These are phyloP conservation scores for Cordyceps tenuipes DNA, from an alignment of 2,329 filamentous ascomycete genomes.

Conservation along the genomic window DNA sequence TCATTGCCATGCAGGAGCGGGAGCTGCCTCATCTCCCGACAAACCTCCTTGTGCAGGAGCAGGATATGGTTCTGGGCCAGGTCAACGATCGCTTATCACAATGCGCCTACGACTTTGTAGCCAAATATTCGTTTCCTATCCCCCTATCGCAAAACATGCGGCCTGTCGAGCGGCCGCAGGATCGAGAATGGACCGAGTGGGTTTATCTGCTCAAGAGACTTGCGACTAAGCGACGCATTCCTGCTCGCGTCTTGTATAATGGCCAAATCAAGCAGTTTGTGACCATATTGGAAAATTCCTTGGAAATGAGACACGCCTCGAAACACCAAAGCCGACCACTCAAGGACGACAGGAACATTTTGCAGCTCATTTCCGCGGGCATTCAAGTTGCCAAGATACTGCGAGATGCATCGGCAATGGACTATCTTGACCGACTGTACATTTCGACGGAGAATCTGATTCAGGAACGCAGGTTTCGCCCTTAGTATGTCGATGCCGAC, in stretches of 20 bases:
- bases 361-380: conserved; percentile 79
- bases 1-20: conserved; percentile 67
- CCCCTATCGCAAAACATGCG: conserved; percentile 76
- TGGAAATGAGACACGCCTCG: conserved; percentile 79
- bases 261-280: conserved; percentile 89
- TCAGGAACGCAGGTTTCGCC: conserved; percentile 50
- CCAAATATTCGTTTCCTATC: conserved; percentile 85
- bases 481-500: neutral
- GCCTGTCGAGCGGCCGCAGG: conserved; percentile 62
- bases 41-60: conserved; percentile 74
- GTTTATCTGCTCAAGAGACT: conserved; percentile 79
- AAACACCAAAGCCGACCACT: conserved; percentile 75
- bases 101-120: conserved; percentile 84
- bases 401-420: conserved; percentile 77
- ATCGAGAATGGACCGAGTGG: conserved; percentile 88
- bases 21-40: conserved; percentile 76
- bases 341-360: conserved; percentile 81
- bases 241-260: conserved; percentile 75
- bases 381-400: conserved; percentile 83
- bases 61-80: conserved; percentile 69
- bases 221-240: conserved; percentile 78
- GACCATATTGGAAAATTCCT: conserved; percentile 77
- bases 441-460: conserved; percentile 73
- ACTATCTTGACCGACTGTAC: conserved; percentile 73
- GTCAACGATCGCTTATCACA: conserved; percentile 80